A percentile compares a stretch with the other conserved stretches of the same genome.
Evolutionary conservation across 805 yeast genomes (phyloP).

Genomic region (Spathaspora passalidarum): DNA sequence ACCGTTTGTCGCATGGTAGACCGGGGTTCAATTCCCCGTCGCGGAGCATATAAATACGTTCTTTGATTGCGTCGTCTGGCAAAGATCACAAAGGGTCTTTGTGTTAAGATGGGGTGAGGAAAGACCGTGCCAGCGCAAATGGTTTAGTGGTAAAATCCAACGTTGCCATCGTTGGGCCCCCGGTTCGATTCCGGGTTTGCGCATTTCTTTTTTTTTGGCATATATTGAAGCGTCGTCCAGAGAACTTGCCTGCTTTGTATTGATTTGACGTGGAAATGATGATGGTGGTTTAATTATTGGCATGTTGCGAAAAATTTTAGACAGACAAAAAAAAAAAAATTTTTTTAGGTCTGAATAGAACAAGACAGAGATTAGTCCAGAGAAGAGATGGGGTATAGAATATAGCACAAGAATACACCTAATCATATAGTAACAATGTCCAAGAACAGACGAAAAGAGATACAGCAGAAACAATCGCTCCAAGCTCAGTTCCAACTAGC

Average conservation of each 20-base stretch:
- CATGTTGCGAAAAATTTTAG: background rate
- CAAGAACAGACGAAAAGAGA: constrained; percentile 36
- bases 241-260: background rate
- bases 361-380: background rate
- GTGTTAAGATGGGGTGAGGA: background rate
- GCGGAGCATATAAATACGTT: constrained; percentile 16
- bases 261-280: background rate
- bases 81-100: background rate
- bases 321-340: background rate
- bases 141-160: constrained; percentile 31
- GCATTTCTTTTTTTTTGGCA: constrained; percentile 12
- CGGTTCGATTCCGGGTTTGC: constrained; percentile 34
- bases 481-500: constrained; percentile 47
- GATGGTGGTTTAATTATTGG: background rate
- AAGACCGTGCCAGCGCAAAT: constrained; percentile 10
- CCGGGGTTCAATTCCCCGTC: constrained; percentile 31
- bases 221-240: background rate
- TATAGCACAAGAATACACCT: background rate
- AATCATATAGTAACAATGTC: constrained; percentile 2
- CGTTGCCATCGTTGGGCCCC: constrained; percentile 34
- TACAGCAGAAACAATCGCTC: constrained; percentile 44
- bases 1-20: constrained; percentile 28
- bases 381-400: background rate
- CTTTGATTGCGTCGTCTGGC: background rate
- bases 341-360: background rate